Evolutionary conservation across 2,329 filamentous ascomycete genomes (phyloP).

Genomic region (Trichophaea hybrida): DNA sequence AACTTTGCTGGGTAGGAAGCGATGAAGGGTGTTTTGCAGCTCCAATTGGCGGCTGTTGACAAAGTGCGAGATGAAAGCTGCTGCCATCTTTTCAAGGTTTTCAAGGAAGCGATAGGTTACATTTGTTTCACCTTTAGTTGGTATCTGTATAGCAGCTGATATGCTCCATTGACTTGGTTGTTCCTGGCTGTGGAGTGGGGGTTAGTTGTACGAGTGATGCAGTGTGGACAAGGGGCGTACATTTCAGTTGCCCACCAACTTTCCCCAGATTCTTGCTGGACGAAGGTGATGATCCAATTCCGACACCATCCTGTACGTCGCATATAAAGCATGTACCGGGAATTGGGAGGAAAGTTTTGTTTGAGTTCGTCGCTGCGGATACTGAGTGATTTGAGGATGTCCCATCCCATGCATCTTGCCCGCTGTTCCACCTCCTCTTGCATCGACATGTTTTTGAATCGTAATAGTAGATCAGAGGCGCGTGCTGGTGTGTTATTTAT

Average conservation of each 20-base stretch:
- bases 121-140: slow-evolving; percentile 7
- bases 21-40: not conserved
- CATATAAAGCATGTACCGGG: slow-evolving; percentile 54
- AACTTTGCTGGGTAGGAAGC: not conserved
- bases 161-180: slow-evolving; percentile 27
- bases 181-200: not conserved
- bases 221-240: slow-evolving; percentile 32
- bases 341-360: slow-evolving; percentile 46
- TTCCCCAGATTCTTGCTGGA: slow-evolving; percentile 57
- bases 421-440: slow-evolving; percentile 47
- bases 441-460: slow-evolving; percentile 46
- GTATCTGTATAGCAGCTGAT: slow-evolving; percentile 20
- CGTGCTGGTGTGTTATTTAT: slow-evolving; percentile 49
- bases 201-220: not conserved
- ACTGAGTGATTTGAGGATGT: slow-evolving; percentile 35
- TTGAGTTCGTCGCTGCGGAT: slow-evolving; percentile 43
- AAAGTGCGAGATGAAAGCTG: slow-evolving; percentile 31
- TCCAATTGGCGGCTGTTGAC: slow-evolving; percentile 29
- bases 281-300: slow-evolving; percentile 58
- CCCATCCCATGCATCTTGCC: slow-evolving; percentile 53
- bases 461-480: slow-evolving; percentile 44
- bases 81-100: slow-evolving; percentile 31
- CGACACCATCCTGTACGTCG: slow-evolving; percentile 55
- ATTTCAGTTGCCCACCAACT: slow-evolving; percentile 62
- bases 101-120: slow-evolving; percentile 27